Base-by-base conservation (phyloP, 2,329 filamentous ascomycete genomes). In the Penicillium thymicola region DNA sequence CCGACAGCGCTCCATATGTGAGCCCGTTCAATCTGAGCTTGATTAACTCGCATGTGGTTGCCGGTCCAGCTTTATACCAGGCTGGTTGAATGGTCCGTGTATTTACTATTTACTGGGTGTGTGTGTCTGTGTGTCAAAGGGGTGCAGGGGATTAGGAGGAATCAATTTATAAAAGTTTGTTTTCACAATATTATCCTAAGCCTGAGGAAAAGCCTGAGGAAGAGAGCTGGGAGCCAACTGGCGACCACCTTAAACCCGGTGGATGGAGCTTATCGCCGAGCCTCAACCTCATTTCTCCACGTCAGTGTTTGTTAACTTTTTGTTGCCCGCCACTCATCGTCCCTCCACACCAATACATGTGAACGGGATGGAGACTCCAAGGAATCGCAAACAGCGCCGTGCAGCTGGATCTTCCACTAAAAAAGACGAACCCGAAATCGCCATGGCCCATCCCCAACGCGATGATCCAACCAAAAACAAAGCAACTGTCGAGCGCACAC, bases 11-110 rank as follows among this genome's bases (percentile, higher is more conserved):
- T 61, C 63, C 86, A 0, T 85, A 79, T 59, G 80, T 92, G 3
- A 92, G 89, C 8, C 87, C 89, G 0, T 93, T 90, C 73, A 94
- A 94, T 68, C 57, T 93, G 57, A 83, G 79, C 25, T 80, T 84
- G 79, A 79, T 93, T 21, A 93, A 94, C 62, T 85, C 89, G 0
- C 89, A 92, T 65, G 86, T 94, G 36, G 83, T 85, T 54, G 89
- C 90, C 23, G 78, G 78, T 28, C 78, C 92, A 52, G 87, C 84
- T 51, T 69, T 94, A 37, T 94, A 92, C 72, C 88, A 91, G 75
- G 86, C 89, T 65, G 90, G 90, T 63, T 94, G 80, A 81, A 21
- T 49, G 32, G 4, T 14, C 3, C 2, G 8, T 42, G 21, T 49
- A 28, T 21, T 43, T 21, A 21, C 21, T 27, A 25, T 25, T 25